Percentiles rank a stretch among this genome's conserved stretches.
Evolutionary conservation across 2,329 filamentous ascomycete species (phyloP).

Genomic region (Aaosphaeria pasadenensis): DNA sequence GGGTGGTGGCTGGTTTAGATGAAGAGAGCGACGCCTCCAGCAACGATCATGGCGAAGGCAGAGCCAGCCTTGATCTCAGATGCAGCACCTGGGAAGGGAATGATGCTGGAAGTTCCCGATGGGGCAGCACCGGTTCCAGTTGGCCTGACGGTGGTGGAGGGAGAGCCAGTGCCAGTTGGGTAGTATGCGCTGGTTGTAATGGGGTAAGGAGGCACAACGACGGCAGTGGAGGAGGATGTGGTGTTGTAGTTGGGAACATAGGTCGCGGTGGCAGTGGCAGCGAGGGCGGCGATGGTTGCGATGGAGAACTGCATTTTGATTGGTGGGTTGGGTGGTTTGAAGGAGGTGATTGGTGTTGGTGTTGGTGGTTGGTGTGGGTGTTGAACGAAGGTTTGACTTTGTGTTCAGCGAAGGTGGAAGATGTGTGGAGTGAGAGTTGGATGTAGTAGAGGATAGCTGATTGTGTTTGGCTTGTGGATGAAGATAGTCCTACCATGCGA

Average conservation of each 20-base stretch:
- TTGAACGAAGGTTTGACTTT: neutral
- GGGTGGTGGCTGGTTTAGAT: neutral
- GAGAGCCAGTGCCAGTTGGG: constrained; percentile 22
- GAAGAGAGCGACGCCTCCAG: constrained; percentile 31
- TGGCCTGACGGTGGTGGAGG: constrained; percentile 5
- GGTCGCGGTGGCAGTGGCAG: constrained; percentile 24
- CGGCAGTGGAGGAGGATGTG: neutral
- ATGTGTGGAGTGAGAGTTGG: neutral
- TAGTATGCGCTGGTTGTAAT: constrained; percentile 15
- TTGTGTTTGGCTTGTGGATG: neutral
- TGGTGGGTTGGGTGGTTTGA: constrained; percentile 3
- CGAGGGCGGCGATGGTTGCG: constrained; percentile 10
- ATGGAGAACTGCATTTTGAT: constrained; percentile 32
- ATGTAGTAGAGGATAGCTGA: neutral
- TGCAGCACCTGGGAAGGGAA: constrained; percentile 27
- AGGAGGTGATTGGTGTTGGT: neutral
- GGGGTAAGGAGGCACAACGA: constrained; percentile 16
- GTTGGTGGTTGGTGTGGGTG: neutral
- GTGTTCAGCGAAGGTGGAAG: neutral
- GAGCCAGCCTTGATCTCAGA: constrained; percentile 19
- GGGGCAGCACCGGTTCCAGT: constrained; percentile 10
- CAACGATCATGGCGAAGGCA: constrained; percentile 26
- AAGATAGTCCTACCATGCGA: neutral
- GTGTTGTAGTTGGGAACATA: constrained; percentile 24
- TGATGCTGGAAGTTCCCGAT: constrained; percentile 10